Base-by-base conservation (phyloP, 2,329 filamentous ascomycete species). In the Bimuria novae-zelandiae region DNA sequence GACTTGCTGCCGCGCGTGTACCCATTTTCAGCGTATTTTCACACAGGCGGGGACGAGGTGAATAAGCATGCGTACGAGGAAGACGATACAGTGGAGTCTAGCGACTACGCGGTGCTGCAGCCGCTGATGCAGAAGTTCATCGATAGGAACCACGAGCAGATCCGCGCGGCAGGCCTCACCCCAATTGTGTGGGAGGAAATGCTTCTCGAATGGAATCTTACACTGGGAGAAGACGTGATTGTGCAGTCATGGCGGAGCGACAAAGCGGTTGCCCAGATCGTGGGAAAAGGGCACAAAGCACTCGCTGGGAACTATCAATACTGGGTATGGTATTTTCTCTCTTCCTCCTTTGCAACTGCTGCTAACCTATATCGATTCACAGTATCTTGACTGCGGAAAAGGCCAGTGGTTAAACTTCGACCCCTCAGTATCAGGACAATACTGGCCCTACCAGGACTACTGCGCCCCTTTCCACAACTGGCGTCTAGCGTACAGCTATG, bases 131-230 rank as follows among this genome's bases (percentile, higher is more conserved):
- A 96, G 70, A 84, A 81, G 52, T 91, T 95, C 68, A 78, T 95
- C 57, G 83, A 89, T 69, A 81, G 82, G 59, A 86, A 87, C 63
- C 89, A 92, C 71, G 79, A 75, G 25, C 83, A 86, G 40, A 79
- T 94, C 35, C 78, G 84, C 40, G 75, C 80, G 37, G 79, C 82
- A 5, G 87, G 87, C 4, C 75, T 96, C 46, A 83, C 81, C 4
- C 90, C 91, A 0, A 77, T 96, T 19, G 89, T 92, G 1, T 96
- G 92, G 92, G 90, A 96, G 72, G 92, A 96, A 73, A 91, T 94
- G 80, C 78, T 90, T 1, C 77, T 89, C 8, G 80, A 86, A 21
- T 96, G 90, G 88, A 89, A 92, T 68, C 76, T 94, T 40, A 89
- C 83, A 0, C 76, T 96, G 5, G 85, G 85, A 2, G 72, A 81